Evolutionary conservation across 176 grass and related monocot species (phyloP), one percentile per base, ranked within the genome.

Genomic region (Musa beccarii): DNA sequence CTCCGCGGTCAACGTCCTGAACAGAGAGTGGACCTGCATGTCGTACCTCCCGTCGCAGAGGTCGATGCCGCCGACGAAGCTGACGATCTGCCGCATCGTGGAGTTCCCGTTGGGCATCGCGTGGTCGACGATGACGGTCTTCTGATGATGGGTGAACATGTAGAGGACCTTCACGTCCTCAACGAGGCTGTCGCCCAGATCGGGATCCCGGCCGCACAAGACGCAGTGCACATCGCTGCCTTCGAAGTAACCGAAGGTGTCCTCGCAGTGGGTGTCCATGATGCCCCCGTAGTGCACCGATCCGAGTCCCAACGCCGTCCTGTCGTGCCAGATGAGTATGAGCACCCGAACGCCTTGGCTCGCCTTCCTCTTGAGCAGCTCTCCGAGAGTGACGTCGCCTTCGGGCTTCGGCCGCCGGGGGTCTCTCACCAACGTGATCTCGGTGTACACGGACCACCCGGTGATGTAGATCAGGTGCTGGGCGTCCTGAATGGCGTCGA

Each of bases 101-200:
- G 11, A 84, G 20, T 81, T 67, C 16, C 61, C 3, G 21, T 76
- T 84, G 11, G 87, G 87, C 87, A 89, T 89, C 77, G 64, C 81
- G 64, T 89, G 87, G 72, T 89, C 87, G 3, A 88, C 86, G 15
- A 88, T 52, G 56, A 88, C 79, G 14, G 79, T 88, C 77, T 88
- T 88, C 82, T 88, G 86, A 83, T 88, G 86, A 82, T 88, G 86
- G 23, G 86, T 88, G 82, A 88, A 88, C 86, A 88, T 88, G 75
- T 82, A 84, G 13, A 82, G 86, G 67, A 89, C 86, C 75, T 89
- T 83, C 19, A 89, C 70, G 71, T 89, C 87, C 78, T 89, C 84
- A 53, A 89, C 87, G 75, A 89, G 64, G 84, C 87, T 86, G 12
- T 81, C 87, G 4, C 80, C 83, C 57, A 86, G 81, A 53, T 89